Evolutionary conservation across 352 stramenopile species (phyloP).

Genomic region (Globisporangium nunn): DNA sequence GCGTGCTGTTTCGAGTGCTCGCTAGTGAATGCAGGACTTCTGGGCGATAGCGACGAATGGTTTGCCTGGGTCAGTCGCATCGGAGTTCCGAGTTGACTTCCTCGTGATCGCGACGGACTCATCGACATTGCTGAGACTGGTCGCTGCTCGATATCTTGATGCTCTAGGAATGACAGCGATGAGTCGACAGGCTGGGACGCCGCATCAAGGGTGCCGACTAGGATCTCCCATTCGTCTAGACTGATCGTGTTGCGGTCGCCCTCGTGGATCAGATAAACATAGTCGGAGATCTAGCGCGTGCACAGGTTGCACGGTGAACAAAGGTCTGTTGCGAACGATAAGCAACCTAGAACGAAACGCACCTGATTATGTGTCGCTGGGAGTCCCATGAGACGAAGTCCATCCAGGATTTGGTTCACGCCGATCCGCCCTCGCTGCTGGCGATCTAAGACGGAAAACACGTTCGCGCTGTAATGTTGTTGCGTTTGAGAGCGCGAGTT

Average conservation of each 20-base stretch:
- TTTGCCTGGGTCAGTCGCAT: neutral
- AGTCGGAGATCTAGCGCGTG: conserved; percentile 48
- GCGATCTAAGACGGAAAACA: conserved; percentile 53
- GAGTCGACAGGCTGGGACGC: conserved; percentile 28
- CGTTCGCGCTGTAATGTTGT: conserved; percentile 31
- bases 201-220: conserved; percentile 57
- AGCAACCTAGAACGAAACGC: neutral
- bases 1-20: neutral
- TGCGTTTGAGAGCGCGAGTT: conserved; percentile 4
- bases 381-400: conserved; percentile 38
- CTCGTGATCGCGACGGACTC: neutral
- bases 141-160: conserved; percentile 12
- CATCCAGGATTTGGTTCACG: conserved; percentile 48
- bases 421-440: conserved; percentile 34
- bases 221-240: conserved; percentile 57
- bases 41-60: neutral
- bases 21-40: neutral
- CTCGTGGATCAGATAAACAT: conserved; percentile 72
- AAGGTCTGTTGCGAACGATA: too few species aligned
- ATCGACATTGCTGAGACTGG: conserved; percentile 5
- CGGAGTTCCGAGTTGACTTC: neutral
- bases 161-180: neutral
- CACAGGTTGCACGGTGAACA: too few species aligned
- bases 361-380: conserved; percentile 68
- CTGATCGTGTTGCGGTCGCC: conserved; percentile 41